Conservation (phyloP, 345 rosid genomes). For the Linum usitatissimum region DNA sequence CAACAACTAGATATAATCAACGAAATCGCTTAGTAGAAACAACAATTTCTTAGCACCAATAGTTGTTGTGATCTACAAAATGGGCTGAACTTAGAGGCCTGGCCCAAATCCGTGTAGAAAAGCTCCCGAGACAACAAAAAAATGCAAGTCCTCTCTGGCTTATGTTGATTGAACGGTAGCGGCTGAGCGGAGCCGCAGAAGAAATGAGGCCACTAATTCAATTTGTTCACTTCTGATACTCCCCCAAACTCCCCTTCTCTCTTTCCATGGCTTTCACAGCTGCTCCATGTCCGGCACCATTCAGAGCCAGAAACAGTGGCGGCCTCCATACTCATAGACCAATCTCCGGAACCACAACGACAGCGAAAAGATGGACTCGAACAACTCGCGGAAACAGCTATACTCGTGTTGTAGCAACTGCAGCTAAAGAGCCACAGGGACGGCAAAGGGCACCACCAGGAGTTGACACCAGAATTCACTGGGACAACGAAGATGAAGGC, state of each 20-base stretch:
- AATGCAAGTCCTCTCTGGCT: background rate
- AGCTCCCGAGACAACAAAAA: background rate
- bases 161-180: background rate
- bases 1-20: no score
- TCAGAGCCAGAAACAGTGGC: background rate
- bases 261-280: background rate
- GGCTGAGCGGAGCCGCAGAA: background rate
- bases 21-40: no score
- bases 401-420: background rate
- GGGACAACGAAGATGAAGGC: slow-evolving; percentile 83
- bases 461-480: slow-evolving; percentile 86
- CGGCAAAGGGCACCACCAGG: slow-evolving; percentile 44
- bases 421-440: slow-evolving; percentile 17
- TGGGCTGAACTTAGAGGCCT: no score
- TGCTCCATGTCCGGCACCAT: background rate
- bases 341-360: background rate
- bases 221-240: background rate
- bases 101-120: no score
- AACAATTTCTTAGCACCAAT: no score
- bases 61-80: no score
- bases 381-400: background rate
- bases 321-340: background rate
- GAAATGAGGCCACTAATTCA: background rate
- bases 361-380: background rate
- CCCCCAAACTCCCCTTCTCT: background rate